Conservation (phyloP, 2,329 filamentous ascomycete genomes). For the Aspergillus viridinutans region DNA sequence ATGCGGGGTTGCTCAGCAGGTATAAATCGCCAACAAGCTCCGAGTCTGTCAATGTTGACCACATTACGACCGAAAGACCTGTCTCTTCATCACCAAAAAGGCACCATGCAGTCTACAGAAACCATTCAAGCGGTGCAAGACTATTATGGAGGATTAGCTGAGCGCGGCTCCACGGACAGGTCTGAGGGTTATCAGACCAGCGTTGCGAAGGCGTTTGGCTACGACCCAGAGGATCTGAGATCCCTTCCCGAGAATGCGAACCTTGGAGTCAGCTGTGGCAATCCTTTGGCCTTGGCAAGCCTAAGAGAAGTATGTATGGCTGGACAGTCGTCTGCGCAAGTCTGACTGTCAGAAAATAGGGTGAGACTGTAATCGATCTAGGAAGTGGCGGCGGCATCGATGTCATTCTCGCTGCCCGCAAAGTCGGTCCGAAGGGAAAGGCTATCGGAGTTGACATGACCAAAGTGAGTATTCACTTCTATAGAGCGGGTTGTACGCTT, state of each 20-base stretch:
- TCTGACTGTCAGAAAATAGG: conserved; percentile 28
- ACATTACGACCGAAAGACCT: neutral
- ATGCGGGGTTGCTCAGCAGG: neutral
- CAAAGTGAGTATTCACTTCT: conserved; percentile 35
- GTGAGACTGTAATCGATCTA: conserved; percentile 56
- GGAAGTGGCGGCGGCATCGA: conserved; percentile 58
- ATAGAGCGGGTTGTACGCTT: neutral
- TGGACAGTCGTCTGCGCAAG: neutral
- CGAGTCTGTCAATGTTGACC: neutral
- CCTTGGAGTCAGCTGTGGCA: conserved; percentile 53
- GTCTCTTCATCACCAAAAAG: neutral
- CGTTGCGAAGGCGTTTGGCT: conserved; percentile 51
- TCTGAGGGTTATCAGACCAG: neutral
- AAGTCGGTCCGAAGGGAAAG: conserved; percentile 46
- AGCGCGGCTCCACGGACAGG: neutral
- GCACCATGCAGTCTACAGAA: neutral
- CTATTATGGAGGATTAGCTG: neutral
- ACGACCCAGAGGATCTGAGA: conserved; percentile 46
- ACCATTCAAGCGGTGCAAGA: neutral
- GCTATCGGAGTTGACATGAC: conserved; percentile 60
- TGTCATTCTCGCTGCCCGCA: conserved; percentile 51
- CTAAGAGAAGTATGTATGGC: conserved; percentile 38
- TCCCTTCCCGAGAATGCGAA: conserved; percentile 48
- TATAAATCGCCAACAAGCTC: neutral
- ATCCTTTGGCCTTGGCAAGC: conserved; percentile 49